Evolutionary conservation across 129 eudicot genomes (phyloP).

Genomic region (Glebionis coronaria): DNA sequence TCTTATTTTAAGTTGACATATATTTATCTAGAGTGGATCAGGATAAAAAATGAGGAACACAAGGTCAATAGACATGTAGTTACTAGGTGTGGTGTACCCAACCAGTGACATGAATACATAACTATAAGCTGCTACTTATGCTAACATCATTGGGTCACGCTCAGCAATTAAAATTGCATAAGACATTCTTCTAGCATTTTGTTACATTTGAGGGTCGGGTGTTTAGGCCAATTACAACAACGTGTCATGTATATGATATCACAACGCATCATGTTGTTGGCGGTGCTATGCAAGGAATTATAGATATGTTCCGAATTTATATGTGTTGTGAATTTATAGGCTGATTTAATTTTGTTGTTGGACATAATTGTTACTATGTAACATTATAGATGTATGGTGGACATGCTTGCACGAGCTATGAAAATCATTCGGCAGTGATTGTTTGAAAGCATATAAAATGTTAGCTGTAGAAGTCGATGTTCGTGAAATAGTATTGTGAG

Average conservation of each 20-base stretch:
- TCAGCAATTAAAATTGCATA: background rate
- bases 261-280: conserved; percentile 92
- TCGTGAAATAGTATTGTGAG: too few species aligned
- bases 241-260: conserved; percentile 93
- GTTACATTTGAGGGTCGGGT: conserved; percentile 31
- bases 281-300: conserved; percentile 96
- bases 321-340: too few species aligned
- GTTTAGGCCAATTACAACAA: conserved; percentile 98
- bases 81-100: conserved; percentile 10
- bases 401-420: too few species aligned
- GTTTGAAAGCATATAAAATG: too few species aligned
- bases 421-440: too few species aligned
- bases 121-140: conserved; percentile 9
- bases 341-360: too few species aligned
- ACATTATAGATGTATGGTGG: too few species aligned
- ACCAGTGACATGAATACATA: background rate
- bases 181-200: background rate
- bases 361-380: too few species aligned
- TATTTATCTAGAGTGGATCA: conserved; percentile 8
- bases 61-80: conserved; percentile 16
- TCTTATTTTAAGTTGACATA: too few species aligned
- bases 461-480: too few species aligned
- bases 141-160: background rate
- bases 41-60: conserved; percentile 9
- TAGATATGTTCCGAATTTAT: too few species aligned